Evolutionary conservation across 169 alveolate species (phyloP).

Genomic region (Perkinsus olseni): DNA sequence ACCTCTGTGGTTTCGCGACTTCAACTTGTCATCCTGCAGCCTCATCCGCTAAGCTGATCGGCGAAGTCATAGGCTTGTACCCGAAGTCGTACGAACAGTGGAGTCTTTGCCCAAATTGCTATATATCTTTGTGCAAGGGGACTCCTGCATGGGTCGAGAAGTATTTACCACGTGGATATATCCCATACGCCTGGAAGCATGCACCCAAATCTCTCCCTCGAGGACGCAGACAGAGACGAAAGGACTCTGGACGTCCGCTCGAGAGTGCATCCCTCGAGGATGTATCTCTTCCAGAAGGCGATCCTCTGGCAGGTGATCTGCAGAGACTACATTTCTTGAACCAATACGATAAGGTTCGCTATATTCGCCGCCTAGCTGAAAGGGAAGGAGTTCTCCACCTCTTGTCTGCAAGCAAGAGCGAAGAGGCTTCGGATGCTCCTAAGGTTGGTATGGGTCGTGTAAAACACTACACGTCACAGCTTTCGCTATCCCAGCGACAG

Average conservation of each 20-base stretch:
- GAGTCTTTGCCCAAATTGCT: not conserved
- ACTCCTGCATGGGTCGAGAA: not conserved
- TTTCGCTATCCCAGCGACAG: not conserved
- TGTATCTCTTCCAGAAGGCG: not conserved
- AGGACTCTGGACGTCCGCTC: not conserved
- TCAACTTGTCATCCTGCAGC: not conserved
- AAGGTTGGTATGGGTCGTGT: not conserved
- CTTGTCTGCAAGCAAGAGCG: not conserved
- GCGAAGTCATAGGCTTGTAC: not conserved
- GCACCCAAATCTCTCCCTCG: not conserved
- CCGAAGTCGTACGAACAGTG: not conserved
- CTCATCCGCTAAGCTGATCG: not conserved
- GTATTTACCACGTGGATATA: not conserved
- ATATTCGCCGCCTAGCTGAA: not conserved
- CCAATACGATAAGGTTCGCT: not conserved
- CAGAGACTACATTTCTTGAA: not conserved
- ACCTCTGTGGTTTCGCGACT: not conserved
- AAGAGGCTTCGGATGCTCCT: not conserved
- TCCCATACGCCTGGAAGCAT: not conserved
- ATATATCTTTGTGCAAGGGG: not conserved
- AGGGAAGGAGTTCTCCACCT: not conserved
- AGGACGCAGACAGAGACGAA: no score
- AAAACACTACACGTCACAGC: not conserved
- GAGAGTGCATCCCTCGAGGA: not conserved
- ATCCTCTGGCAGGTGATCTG: not conserved